Base-by-base conservation (phyloP, 305 asterid genomes). In the Fraxinus platypoda region DNA sequence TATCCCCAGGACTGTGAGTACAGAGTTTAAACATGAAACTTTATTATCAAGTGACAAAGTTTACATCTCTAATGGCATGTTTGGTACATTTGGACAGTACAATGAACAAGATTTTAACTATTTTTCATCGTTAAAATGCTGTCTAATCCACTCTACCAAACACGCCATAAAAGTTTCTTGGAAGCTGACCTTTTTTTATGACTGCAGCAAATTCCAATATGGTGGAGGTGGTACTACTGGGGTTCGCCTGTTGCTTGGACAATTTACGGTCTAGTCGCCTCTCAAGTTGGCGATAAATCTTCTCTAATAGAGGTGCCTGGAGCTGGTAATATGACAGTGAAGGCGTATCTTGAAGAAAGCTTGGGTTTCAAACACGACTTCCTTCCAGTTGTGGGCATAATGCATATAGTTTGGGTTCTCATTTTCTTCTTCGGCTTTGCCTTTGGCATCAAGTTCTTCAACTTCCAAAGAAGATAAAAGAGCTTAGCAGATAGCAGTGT, bases 201-300 rank as follows among this genome's bases (percentile, higher is more conserved):
- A 54, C 15, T 72, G 37, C 91, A 89, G 92, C 82, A 80, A 84
- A 88, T 90, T 3, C 94, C 89, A 0, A 85, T 85, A 86, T 91
- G 94, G 93, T 91, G 93, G 94, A 87, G 90, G 68, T 91, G 93
- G 92, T 91, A 88, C 37, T 88, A 85, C 86, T 91, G 92, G 93
- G 75, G 88, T 30, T 85, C 88, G 1, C 94, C 93, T 0, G 80
- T 88, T 15, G 90, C 90, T 0, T 90, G 94, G 94, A 82, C 91
- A 1, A 86, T 91, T 8, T 90, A 90, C 57, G 94, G 93, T 76
- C 78, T 86, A 0, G 81, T 90, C 1, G 64, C 88, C 0, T 83
- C 89, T 59, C 93, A 91, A 79, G 7, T 87, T 11, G 94, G 93
- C 3, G 88, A 87, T 4, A 35, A 75, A 17, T 81, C 81, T 1